Percentiles rank a stretch among this genome's conserved stretches.
phyloP scores from a whole-genome alignment of 768 basidiomycete genomes.

The Neoboletus brunneissimus region DNA sequence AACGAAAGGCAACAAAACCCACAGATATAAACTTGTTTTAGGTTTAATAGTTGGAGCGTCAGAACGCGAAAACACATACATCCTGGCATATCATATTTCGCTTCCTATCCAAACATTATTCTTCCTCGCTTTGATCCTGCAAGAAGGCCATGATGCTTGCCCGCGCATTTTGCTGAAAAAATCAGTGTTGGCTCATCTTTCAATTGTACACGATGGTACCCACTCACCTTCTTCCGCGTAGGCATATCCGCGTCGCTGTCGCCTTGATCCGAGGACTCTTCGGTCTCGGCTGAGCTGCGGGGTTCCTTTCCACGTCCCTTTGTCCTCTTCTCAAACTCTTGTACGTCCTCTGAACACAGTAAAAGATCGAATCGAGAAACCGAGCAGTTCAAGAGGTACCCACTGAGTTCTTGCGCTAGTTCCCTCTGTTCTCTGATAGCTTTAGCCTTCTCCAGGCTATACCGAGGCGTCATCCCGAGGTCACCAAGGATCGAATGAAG shows the following conservation, averaged over 20 bases:
- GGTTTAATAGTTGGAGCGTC: background rate
- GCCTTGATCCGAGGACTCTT: slow-evolving; percentile 33
- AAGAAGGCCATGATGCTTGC: slow-evolving; percentile 71
- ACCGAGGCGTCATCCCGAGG: slow-evolving; percentile 77
- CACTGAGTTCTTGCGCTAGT: slow-evolving; percentile 74
- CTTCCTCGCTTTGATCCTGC: slow-evolving; percentile 66
- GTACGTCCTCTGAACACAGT: slow-evolving; percentile 61
- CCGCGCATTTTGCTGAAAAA: slow-evolving; percentile 44
- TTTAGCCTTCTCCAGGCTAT: slow-evolving; percentile 80
- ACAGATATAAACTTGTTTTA: background rate
- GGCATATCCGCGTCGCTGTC: slow-evolving; percentile 34
- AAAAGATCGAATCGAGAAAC: background rate
- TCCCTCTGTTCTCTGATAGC: slow-evolving; percentile 71
- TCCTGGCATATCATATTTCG: background rate
- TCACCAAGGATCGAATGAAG: slow-evolving; percentile 63
- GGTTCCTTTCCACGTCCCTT: slow-evolving; percentile 29
- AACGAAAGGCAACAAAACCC: background rate
- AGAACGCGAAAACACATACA: background rate
- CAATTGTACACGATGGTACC: background rate
- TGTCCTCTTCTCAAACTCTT: slow-evolving; percentile 57
- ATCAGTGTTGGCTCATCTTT: background rate
- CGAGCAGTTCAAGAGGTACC: slow-evolving; percentile 19
- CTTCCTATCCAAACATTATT: slow-evolving; percentile 8
- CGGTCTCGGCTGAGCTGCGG: slow-evolving; percentile 14
- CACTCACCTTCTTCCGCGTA: slow-evolving; percentile 43